A percentile compares a stretch with the other conserved stretches of the same genome.
Conservation (phyloP, 2,329 filamentous ascomycete species). For the Fusarium pilosicola region DNA sequence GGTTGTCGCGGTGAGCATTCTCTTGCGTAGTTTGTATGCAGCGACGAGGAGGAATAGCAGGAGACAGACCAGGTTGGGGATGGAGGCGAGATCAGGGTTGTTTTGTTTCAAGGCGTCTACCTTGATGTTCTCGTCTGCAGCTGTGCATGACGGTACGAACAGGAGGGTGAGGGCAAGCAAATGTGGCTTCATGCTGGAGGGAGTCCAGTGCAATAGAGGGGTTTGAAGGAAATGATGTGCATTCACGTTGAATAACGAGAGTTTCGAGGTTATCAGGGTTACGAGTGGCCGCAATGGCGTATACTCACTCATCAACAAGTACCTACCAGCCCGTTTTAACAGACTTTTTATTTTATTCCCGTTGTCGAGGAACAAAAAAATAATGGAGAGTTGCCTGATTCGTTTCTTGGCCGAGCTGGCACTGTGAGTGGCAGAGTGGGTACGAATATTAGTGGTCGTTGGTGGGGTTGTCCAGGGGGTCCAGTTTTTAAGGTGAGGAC, state of each 20-base stretch:
- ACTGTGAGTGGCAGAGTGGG: neutral
- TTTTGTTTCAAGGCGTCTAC: constrained; percentile 12
- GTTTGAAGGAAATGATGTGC: neutral
- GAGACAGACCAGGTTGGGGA: constrained; percentile 32
- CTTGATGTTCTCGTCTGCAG: constrained; percentile 21
- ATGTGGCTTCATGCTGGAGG: constrained; percentile 9
- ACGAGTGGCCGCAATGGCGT: neutral
- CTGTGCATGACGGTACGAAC: constrained; percentile 2
- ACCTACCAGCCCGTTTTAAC: neutral
- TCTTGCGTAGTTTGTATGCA: neutral
- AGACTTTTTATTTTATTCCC: neutral
- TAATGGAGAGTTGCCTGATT: constrained; percentile 7
- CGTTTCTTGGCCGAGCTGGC: neutral
- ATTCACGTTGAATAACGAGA: neutral
- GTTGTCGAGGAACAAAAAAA: neutral
- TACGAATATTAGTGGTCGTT: neutral
- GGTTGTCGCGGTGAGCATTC: neutral
- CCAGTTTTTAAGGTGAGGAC: constrained; percentile 41
- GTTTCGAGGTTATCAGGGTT: constrained; percentile 10
- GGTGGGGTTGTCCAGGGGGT: constrained; percentile 3
- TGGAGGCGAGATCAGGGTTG: constrained; percentile 17
- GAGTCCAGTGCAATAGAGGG: neutral
- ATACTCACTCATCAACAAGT: neutral
- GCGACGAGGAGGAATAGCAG: neutral
- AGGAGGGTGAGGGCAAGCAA: constrained; percentile 4